Conservation (phyloP, 345 rosid genomes). For the Leavenworthia alabamica region DNA sequence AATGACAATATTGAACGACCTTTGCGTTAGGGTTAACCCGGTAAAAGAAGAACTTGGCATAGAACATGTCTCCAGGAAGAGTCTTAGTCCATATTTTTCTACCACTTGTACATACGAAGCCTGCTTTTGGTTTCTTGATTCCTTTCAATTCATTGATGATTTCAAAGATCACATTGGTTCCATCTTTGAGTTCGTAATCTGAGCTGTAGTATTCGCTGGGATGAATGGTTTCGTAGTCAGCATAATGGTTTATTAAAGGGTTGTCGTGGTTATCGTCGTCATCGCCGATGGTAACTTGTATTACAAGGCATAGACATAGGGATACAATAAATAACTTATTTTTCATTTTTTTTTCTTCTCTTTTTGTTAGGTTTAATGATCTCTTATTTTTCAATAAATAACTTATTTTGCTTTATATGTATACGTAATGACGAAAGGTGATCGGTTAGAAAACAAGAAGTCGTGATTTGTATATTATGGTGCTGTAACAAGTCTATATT, state of each 20-base stretch:
- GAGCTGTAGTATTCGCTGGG: constrained; percentile 32
- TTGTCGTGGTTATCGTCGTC: neutral
- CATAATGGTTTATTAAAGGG: constrained; percentile 22
- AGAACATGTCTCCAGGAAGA: constrained; percentile 29
- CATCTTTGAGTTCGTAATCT: constrained; percentile 25
- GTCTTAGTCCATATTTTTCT: constrained; percentile 4
- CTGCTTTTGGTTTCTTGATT: constrained; percentile 32
- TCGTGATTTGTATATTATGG: neutral
- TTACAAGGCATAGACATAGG: constrained; percentile 13
- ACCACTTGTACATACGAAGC: constrained; percentile 13
- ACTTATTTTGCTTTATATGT: too few species aligned
- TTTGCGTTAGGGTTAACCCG: constrained; percentile 13
- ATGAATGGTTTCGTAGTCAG: constrained; percentile 23
- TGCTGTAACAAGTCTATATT: constrained; percentile 12
- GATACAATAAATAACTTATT: constrained; percentile 5
- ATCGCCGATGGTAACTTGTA: constrained; percentile 7
- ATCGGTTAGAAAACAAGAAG: neutral
- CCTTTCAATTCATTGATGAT: constrained; percentile 26
- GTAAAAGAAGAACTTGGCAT: constrained; percentile 21
- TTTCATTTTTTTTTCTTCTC: neutral
- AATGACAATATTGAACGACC: constrained; percentile 22
- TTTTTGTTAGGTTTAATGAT: neutral
- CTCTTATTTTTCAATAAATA: too few species aligned
- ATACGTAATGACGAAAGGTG: neutral
- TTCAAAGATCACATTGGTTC: constrained; percentile 30